Conservation (phyloP, 352 stramenopile species). For the Aphanomyces invadans region DNA sequence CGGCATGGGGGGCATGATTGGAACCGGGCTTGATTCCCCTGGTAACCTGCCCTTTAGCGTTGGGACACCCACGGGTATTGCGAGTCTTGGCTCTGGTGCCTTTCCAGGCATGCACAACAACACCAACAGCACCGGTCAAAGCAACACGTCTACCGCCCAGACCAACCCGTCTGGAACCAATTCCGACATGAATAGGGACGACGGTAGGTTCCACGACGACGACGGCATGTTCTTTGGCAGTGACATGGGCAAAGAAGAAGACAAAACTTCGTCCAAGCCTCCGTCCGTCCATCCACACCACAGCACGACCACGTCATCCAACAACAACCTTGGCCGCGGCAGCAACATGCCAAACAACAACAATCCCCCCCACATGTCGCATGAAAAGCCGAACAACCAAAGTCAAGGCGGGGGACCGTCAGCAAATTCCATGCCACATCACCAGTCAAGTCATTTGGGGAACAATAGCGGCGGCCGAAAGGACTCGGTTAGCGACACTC, state of each 20-base stretch:
- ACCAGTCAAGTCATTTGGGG: slow-evolving; percentile 24
- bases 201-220: slow-evolving; percentile 17
- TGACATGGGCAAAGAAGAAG: slow-evolving; percentile 41
- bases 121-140: background rate
- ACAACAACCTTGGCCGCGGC: slow-evolving; percentile 3
- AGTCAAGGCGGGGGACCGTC: too few relatives aligned
- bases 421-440: too few relatives aligned
- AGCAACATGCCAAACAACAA: slow-evolving; percentile 18
- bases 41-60: slow-evolving; percentile 63
- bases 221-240: slow-evolving; percentile 50
- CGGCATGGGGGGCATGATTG: slow-evolving; percentile 7
- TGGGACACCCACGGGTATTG: slow-evolving; percentile 72
- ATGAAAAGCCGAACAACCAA: slow-evolving; percentile 27
- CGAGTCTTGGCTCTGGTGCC: slow-evolving; percentile 45
- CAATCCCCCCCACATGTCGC: slow-evolving; percentile 29
- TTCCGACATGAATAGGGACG: slow-evolving; percentile 7
- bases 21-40: slow-evolving; percentile 17
- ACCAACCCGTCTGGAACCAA: background rate
- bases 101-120: slow-evolving; percentile 2
- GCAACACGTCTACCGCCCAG: background rate
- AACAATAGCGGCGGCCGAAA: background rate
- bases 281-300: background rate
- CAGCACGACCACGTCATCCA: slow-evolving; percentile 25
- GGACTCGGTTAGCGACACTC: background rate
- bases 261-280: slow-evolving; percentile 32